These are phyloP conservation scores for Schoenoplectus tabernaemontani DNA, from an alignment of 202 grass and related monocot genomes.

Conservation along the genomic window DNA sequence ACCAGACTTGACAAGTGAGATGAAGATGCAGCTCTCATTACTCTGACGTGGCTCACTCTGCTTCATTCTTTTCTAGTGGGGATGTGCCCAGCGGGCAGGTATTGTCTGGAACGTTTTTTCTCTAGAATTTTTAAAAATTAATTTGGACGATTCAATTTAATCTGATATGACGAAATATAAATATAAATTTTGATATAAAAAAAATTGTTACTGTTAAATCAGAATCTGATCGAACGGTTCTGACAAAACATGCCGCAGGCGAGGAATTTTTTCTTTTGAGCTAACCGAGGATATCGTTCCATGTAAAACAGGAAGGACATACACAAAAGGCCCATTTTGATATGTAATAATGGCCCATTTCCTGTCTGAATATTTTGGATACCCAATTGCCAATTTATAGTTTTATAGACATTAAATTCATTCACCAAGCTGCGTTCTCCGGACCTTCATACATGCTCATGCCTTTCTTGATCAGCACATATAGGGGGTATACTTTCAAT, in stretches of 20 bases:
- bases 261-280: too few species aligned
- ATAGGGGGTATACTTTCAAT: background rate
- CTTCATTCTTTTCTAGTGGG: slow-evolving; percentile 6
- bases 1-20: background rate
- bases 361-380: background rate
- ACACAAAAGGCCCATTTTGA: background rate
- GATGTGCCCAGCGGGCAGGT: background rate
- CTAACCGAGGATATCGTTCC: too few species aligned
- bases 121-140: too few species aligned
- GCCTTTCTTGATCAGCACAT: background rate
- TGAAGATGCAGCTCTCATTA: slow-evolving; percentile 7
- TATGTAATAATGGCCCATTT: background rate
- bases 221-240: too few species aligned
- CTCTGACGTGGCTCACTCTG: slow-evolving; percentile 13
- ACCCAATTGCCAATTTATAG: background rate
- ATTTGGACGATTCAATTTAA: too few species aligned
- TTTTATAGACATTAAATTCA: background rate
- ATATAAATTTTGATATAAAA: too few species aligned
- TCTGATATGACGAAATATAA: too few species aligned
- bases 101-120: too few species aligned
- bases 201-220: too few species aligned
- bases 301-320: background rate
- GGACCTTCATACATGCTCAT: background rate
- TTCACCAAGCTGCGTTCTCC: background rate
- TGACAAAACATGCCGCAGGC: too few species aligned